Base-by-base conservation (phyloP, 2,329 filamentous ascomycete species). In the Ophiostoma pallidulum region DNA sequence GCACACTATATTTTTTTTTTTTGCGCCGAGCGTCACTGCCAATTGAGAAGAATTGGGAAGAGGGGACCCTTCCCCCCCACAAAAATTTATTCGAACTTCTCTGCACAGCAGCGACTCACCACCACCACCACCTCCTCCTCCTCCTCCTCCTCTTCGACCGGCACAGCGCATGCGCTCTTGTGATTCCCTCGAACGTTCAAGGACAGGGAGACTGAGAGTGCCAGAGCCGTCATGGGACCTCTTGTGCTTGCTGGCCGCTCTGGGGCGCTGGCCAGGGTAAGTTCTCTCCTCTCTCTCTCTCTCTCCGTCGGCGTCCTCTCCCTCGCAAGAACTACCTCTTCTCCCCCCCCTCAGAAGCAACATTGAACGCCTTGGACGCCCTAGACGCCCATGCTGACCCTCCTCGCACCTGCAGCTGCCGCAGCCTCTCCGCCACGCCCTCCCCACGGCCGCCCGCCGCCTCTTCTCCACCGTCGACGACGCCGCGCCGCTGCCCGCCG, bases 401-500 rank as follows among this genome's bases (percentile, higher is more conserved):
- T n/a, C 50, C 58, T 56, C 70, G 69, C 64, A 64, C 58, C 57
- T 60, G 49, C 59, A 62, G 55, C 58, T 61, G 55, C 60, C 56
- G 43, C 61, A 60, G 49, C 59, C 64, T 57, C 50, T 62, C 54
- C 60, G 55, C 47, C 53, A 53, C 18, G 31, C 45, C 43, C 55
- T 63, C 53, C 57, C 63, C 36, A 39, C 53, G 51, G 56, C 64
- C 38, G 48, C 53, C 13, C 50, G 51, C 19, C 60, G 64, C 41
- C 53, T 54, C 43, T 67, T 69, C 52, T 72, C 69, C 39, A 66
- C 63, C 6, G 53, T 54, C 14, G 22, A 54, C 41, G 63, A 61
- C 50, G 62, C 63, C 48, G 61, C 64, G 47, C 60, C 66, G 12
- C 68, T 76, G 36, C 71, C 75, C 16, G 86, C 88, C 40, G 86